Percentiles rank a stretch among this genome's conserved stretches.
Evolutionary conservation across 2,329 filamentous ascomycete species (phyloP).

Genomic region (Neoarthrinium moseri): DNA sequence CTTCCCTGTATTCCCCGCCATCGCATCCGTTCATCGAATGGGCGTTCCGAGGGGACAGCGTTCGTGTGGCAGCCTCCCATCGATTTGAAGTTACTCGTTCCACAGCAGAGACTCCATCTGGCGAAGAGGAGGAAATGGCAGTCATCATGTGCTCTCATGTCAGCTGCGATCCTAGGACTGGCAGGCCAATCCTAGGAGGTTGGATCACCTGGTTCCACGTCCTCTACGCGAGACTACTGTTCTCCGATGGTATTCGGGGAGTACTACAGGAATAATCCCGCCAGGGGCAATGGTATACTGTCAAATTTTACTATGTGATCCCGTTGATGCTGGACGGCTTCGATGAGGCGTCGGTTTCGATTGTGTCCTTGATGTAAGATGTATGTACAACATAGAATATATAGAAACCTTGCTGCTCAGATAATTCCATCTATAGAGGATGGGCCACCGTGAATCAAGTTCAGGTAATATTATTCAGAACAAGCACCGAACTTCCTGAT

Average conservation of each 20-base stretch:
- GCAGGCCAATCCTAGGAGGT: not conserved
- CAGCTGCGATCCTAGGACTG: not conserved
- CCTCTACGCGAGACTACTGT: not conserved
- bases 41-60: not conserved
- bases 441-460: too few relatives aligned
- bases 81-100: not conserved
- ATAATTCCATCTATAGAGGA: too few relatives aligned
- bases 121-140: not conserved
- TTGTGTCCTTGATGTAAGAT: too few relatives aligned
- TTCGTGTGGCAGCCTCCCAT: not conserved
- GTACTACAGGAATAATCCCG: not conserved
- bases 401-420: too few relatives aligned
- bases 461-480: too few relatives aligned
- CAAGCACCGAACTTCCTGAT: too few relatives aligned
- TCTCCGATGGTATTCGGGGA: constrained; percentile 1
- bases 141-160: constrained; percentile 2
- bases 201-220: not conserved
- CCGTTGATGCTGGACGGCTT: too few relatives aligned
- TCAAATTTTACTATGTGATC: too few relatives aligned
- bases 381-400: too few relatives aligned
- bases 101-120: not conserved
- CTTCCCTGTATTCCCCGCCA: not conserved
- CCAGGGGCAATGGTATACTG: too few relatives aligned
- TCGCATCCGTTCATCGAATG: not conserved
- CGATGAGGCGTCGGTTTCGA: too few relatives aligned